Conservation (phyloP, 768 basidiomycete species). For the Tulasnella sp. region DNA sequence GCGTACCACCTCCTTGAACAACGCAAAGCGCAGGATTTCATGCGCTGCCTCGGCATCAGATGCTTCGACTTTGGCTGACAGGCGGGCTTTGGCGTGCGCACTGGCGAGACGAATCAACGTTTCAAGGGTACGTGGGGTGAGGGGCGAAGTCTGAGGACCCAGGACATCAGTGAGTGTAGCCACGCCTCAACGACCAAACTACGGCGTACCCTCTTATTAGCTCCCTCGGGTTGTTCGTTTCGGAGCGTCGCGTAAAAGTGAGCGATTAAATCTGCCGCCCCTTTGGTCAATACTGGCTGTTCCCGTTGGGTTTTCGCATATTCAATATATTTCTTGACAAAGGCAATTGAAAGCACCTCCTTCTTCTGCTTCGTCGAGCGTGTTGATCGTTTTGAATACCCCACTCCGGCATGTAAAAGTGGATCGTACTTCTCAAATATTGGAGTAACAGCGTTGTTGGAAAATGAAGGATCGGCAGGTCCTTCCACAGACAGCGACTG, state of each 20-base stretch:
- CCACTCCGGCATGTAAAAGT: slow-evolving; percentile 81
- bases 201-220: slow-evolving; percentile 70
- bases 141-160: slow-evolving; percentile 74
- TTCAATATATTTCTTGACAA: slow-evolving; percentile 98
- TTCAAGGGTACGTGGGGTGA: slow-evolving; percentile 97
- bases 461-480: slow-evolving; percentile 47
- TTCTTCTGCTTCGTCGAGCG: slow-evolving; percentile 45
- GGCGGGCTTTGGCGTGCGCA: slow-evolving; percentile 92
- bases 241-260: slow-evolving; percentile 86
- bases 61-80: slow-evolving; percentile 79
- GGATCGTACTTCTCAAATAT: slow-evolving; percentile 98
- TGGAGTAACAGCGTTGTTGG: slow-evolving; percentile 52
- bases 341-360: slow-evolving; percentile 86
- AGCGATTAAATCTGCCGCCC: slow-evolving; percentile 91
- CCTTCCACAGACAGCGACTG: slow-evolving; percentile 88
- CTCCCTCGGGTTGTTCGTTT: slow-evolving; percentile 87
- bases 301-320: slow-evolving; percentile 82
- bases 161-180: slow-evolving; percentile 11
- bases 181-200: not conserved
- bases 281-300: slow-evolving; percentile 81
- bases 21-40: slow-evolving; percentile 91
- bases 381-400: slow-evolving; percentile 48
- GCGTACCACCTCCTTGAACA: slow-evolving; percentile 95
- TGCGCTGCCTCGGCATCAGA: slow-evolving; percentile 87
- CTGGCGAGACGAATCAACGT: slow-evolving; percentile 97